These are phyloP conservation scores for Yamadazyma diospyri DNA, from an alignment of 1,139 yeast species.

Conservation along the genomic window DNA sequence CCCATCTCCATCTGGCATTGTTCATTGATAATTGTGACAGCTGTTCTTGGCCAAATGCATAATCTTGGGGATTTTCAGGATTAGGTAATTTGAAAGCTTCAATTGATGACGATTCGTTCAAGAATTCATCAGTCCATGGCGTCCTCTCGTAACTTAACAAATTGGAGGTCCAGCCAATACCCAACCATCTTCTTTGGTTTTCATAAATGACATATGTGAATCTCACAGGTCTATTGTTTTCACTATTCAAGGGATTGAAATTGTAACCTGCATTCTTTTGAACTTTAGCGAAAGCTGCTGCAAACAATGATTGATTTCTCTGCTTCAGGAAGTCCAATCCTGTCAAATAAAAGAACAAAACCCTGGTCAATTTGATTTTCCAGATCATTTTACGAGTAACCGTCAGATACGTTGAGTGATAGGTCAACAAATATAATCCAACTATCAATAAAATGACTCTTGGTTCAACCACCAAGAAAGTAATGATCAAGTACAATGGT, in stretches of 20 bases:
- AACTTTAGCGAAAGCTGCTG: constrained; percentile 59
- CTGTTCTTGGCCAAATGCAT: constrained; percentile 20
- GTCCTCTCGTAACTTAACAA: constrained; percentile 88
- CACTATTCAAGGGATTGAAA: constrained; percentile 17
- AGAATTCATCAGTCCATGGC: constrained; percentile 95
- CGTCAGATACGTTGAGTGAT: constrained; percentile 81
- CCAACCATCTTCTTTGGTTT: constrained; percentile 96
- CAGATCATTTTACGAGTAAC: constrained; percentile 79
- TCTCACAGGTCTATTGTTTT: constrained; percentile 57
- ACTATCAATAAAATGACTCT: constrained; percentile 57
- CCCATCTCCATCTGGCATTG: constrained; percentile 85
- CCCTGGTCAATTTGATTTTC: constrained; percentile 72
- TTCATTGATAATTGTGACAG: constrained; percentile 16
- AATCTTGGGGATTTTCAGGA: constrained; percentile 35
- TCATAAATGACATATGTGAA: constrained; percentile 94
- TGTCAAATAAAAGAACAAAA: constrained; percentile 74
- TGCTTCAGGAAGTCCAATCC: constrained; percentile 78
- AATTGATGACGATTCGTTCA: constrained; percentile 78
- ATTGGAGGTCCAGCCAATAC: constrained; percentile 96
- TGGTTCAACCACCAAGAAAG: constrained; percentile 68
- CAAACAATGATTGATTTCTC: constrained; percentile 44
- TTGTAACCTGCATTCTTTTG: constrained; percentile 45
- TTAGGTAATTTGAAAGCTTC: constrained; percentile 80
- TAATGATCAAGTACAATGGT: constrained; percentile 71
- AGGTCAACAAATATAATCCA: constrained; percentile 68